A percentile compares a stretch with the other conserved stretches of the same genome.
Evolutionary conservation across 257 asterid species (phyloP).

Genomic region (Nicotiana noctiflora): DNA sequence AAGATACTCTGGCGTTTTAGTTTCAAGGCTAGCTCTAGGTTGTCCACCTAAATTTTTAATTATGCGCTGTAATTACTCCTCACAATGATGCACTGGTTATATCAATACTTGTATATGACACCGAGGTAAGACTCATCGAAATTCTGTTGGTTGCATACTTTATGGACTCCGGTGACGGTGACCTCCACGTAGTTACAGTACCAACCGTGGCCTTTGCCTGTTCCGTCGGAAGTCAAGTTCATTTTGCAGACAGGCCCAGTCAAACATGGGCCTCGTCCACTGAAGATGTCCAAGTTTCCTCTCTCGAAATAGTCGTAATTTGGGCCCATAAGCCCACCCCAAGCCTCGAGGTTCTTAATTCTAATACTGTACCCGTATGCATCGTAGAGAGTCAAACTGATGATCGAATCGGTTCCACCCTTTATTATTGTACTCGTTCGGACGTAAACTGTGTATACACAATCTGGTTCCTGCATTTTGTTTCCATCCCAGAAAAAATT

Average conservation of each 20-base stretch:
- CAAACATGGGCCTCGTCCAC: slow-evolving; percentile 69
- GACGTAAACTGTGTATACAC: too few species aligned
- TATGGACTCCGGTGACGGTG: slow-evolving; percentile 46
- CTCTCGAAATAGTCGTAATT: slow-evolving; percentile 56
- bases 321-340: slow-evolving; percentile 85
- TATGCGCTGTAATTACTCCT: too few species aligned
- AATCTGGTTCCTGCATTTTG: too few species aligned
- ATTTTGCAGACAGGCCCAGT: slow-evolving; percentile 41
- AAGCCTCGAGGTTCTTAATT: slow-evolving; percentile 45
- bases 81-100: too few species aligned
- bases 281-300: slow-evolving; percentile 66
- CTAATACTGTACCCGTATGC: slow-evolving; percentile 33
- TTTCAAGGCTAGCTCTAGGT: background rate
- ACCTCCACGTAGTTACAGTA: slow-evolving; percentile 60
- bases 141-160: slow-evolving; percentile 27
- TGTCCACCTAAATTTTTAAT: background rate
- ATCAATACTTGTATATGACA: too few species aligned
- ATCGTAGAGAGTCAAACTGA: slow-evolving; percentile 46
- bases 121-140: too few species aligned
- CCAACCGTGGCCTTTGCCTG: slow-evolving; percentile 69
- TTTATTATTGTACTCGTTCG: slow-evolving; percentile 4
- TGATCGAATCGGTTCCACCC: slow-evolving; percentile 63
- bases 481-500: too few species aligned
- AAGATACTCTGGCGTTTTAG: background rate
- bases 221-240: slow-evolving; percentile 71